Percentiles rank a stretch among this genome's conserved stretches.
phyloP scores from a whole-genome alignment of 2,329 filamentous ascomycete species.

The Fusarium pseudoanthophilum region DNA sequence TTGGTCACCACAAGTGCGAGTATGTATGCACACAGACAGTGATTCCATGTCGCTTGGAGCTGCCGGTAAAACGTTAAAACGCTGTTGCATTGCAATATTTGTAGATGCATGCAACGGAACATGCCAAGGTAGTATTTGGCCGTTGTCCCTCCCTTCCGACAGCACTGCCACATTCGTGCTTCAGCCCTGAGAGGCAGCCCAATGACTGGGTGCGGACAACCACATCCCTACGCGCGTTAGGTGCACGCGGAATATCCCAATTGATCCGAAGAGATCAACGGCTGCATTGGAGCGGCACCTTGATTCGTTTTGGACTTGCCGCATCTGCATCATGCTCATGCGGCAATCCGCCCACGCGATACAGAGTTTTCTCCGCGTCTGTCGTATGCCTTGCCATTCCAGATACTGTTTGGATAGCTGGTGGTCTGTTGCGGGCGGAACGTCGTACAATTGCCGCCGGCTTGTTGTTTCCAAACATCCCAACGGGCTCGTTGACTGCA shows the following conservation, averaged over 20 bases:
- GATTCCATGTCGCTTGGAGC: neutral
- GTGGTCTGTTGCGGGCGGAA: constrained; percentile 14
- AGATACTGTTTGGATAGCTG: constrained; percentile 18
- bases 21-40: neutral
- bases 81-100: neutral
- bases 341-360: constrained; percentile 27
- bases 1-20: neutral
- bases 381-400: constrained; percentile 21
- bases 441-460: constrained; percentile 15
- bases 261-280: constrained; percentile 42
- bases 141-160: constrained; percentile 19
- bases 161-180: constrained; percentile 37
- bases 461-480: constrained; percentile 21
- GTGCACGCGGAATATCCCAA: constrained; percentile 36
- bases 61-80: constrained; percentile 15
- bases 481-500: constrained; percentile 4
- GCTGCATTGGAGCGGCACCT: constrained; percentile 19
- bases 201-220: constrained; percentile 15
- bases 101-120: constrained; percentile 22
- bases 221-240: constrained; percentile 22
- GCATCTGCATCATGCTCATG: constrained; percentile 39
- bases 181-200: constrained; percentile 35
- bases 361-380: constrained; percentile 35
- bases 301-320: constrained; percentile 38
- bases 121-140: constrained; percentile 23